phyloP scores from a whole-genome alignment of 768 basidiomycete species.

The Mycena venus region DNA sequence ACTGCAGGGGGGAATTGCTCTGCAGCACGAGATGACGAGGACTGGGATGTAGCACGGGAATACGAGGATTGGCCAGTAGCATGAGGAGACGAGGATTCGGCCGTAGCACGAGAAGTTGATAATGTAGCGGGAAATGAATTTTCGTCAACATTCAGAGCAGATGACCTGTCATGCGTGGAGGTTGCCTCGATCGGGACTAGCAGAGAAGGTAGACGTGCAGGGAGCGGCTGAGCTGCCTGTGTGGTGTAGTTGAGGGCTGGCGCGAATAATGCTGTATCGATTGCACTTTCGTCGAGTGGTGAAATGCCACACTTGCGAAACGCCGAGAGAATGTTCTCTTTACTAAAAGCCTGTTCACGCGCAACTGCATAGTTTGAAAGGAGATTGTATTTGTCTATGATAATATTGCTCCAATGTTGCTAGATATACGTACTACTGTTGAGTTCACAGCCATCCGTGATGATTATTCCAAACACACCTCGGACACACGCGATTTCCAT shows the following conservation, averaged over 20 bases:
- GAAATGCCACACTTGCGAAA: constrained; percentile 36
- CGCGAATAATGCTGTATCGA: constrained; percentile 17
- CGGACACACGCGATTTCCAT: constrained; percentile 34
- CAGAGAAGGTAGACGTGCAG: constrained; percentile 2
- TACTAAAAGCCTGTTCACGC: constrained; percentile 18
- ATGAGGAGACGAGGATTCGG: too few relatives aligned
- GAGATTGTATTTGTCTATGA: constrained; percentile 26
- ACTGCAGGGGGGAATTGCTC: too few relatives aligned
- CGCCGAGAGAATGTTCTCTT: constrained; percentile 29
- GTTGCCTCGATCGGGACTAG: neutral
- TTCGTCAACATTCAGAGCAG: too few relatives aligned
- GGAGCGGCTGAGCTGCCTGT: constrained; percentile 8
- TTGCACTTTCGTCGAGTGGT: constrained; percentile 31
- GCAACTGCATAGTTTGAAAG: neutral
- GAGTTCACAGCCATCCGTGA: too few relatives aligned
- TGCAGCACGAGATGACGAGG: too few relatives aligned
- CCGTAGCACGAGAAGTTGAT: neutral
- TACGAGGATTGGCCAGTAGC: too few relatives aligned
- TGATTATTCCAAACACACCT: too few relatives aligned
- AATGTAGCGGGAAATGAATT: too few relatives aligned
- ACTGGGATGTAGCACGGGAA: constrained; percentile 1
- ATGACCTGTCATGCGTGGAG: neutral
- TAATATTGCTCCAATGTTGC: neutral
- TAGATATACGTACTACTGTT: too few relatives aligned
- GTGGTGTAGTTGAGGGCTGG: constrained; percentile 24